Conservation (phyloP, 352 stramenopile genomes). For the Phytophthora lateralis region DNA sequence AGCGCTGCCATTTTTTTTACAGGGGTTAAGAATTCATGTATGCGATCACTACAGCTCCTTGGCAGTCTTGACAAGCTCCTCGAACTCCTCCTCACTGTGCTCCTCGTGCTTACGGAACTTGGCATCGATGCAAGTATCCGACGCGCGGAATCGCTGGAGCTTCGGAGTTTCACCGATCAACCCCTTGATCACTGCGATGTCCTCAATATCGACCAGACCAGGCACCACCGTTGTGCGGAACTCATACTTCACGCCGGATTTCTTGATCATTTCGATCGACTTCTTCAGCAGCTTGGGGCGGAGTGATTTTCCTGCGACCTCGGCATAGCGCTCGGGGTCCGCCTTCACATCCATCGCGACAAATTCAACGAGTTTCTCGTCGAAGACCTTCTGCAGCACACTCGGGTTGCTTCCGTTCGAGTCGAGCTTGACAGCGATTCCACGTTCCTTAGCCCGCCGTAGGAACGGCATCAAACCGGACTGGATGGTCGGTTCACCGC, state of each 20-base stretch:
- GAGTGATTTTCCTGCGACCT: conserved; percentile 33
- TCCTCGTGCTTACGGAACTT: conserved; percentile 30
- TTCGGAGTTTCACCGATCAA: conserved; percentile 25
- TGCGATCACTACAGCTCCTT: conserved; percentile 19
- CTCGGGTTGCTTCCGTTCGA: conserved; percentile 42
- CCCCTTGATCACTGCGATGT: conserved; percentile 33
- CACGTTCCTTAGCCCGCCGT: conserved; percentile 30
- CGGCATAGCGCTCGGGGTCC: conserved; percentile 30
- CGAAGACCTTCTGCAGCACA: conserved; percentile 34
- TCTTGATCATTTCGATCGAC: conserved; percentile 39
- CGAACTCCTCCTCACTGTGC: conserved; percentile 36
- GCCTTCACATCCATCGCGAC: conserved; percentile 40
- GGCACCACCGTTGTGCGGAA: conserved; percentile 40
- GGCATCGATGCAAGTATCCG: conserved; percentile 31
- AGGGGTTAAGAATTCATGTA: conserved; percentile 1
- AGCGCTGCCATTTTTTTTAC: neutral
- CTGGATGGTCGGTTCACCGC: conserved; percentile 36
- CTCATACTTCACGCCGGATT: conserved; percentile 31
- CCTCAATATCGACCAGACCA: conserved; percentile 36
- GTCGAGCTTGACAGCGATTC: conserved; percentile 35
- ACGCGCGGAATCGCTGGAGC: conserved; percentile 36
- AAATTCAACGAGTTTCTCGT: conserved; percentile 35
- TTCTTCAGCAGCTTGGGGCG: conserved; percentile 34
- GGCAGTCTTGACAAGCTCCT: conserved; percentile 23
- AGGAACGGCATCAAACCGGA: conserved; percentile 35